Evolutionary conservation across 139 green algal genomes (phyloP), one percentile per base, ranked within the genome.

Genomic region (Chlorella sp.): DNA sequence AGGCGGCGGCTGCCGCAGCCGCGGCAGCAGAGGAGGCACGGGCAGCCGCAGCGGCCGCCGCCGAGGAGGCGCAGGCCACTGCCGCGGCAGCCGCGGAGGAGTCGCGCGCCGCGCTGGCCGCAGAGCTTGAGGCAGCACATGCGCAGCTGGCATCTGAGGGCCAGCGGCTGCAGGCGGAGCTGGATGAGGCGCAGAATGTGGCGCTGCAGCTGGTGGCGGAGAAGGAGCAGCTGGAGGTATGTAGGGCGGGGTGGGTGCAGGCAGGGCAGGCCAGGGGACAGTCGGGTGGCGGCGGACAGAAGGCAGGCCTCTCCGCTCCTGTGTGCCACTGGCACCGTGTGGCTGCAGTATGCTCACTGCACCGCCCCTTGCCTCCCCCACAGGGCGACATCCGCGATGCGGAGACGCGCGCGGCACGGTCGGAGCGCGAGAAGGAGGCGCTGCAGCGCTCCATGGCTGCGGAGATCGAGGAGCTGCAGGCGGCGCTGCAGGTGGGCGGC

Each of bases 201-300:
- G 70, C 68, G 46, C 34, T 41, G 48, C 54, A 80, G 51, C 56
- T 85, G 40, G 76, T 62, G 22, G 43, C 40, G 14, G 77, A 83
- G 40, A 83, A 83, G 77, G 77, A 83, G 77, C 40, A 73, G 77
- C 60, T 83, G 26, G 77, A 83, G 77, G 77, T 83, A 60, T 20
- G 76, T 40, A 20, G 76, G 7, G 38, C 20, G 40, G n/a, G 7
- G 46, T 40, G 32, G 5, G 5, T 68, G n/a, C 9, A 24, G 60
- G 26, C 34, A 5, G 2, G 26, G 26, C 26, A 68, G 32, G 26
- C 60, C 7, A 68, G 24, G 17, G 60, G 30, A 8, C n/a, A n/a
- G n/a, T n/a, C n/a, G n/a, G n/a, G n/a, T n/a, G n/a, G n/a, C n/a
- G n/a, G n/a, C n/a, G n/a, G n/a, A n/a, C n/a, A n/a, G n/a, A n/a